Evolutionary conservation across 2,329 filamentous ascomycete species (phyloP).

Genomic region (Cladosporium sp.): DNA sequence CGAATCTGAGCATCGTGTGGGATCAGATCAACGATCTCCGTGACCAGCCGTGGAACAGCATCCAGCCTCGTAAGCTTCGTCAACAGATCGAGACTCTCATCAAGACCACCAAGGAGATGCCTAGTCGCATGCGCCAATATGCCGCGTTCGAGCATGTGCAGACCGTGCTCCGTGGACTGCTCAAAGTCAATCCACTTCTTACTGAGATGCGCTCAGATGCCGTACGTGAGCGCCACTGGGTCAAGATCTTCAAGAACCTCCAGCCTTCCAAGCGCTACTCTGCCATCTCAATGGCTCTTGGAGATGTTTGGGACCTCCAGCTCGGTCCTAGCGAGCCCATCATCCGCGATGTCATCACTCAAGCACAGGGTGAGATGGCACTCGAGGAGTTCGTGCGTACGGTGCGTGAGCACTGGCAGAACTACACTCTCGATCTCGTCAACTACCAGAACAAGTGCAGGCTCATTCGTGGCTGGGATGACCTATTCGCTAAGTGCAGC

Average conservation of each 20-base stretch:
- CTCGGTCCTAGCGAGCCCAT: slow-evolving; percentile 82
- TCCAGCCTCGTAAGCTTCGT: slow-evolving; percentile 91
- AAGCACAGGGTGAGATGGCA: slow-evolving; percentile 97
- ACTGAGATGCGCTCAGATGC: slow-evolving; percentile 94
- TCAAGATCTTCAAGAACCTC: slow-evolving; percentile 94
- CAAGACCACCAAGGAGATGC: slow-evolving; percentile 99
- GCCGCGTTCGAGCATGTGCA: slow-evolving; percentile 99
- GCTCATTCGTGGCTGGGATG: slow-evolving; percentile 96
- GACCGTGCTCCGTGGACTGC: slow-evolving; percentile 78
- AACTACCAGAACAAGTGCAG: slow-evolving; percentile 98
- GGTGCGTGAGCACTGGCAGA: slow-evolving; percentile 95
- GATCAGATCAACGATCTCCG: slow-evolving; percentile 90
- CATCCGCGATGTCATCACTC: slow-evolving; percentile 89
- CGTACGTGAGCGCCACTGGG: slow-evolving; percentile 94
- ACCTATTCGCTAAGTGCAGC: slow-evolving; percentile 96
- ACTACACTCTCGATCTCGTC: slow-evolving; percentile 90
- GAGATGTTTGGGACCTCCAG: slow-evolving; percentile 97
- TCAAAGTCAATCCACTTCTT: slow-evolving; percentile 88
- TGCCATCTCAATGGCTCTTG: slow-evolving; percentile 90
- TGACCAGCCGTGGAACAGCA: slow-evolving; percentile 90
- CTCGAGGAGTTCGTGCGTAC: slow-evolving; percentile 96
- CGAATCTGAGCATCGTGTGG: slow-evolving; percentile 93
- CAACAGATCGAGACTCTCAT: slow-evolving; percentile 86
- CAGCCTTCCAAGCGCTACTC: slow-evolving; percentile 93
- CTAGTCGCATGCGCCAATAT: slow-evolving; percentile 97